phyloP scores from a whole-genome alignment of 345 rosid genomes.

The Arabidopsis thaliana region TAIR10.1 NC_003076.8:5701001-5701500 shows the following conservation, averaged over 20 bases:
- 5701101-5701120: neutral
- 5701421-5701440: no score
- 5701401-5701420: no score
- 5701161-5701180: no score
- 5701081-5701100: slow-evolving; percentile 24
- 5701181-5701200: neutral
- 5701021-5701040: neutral
- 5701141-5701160: no score
- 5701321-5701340: slow-evolving; percentile 33
- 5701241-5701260: neutral
- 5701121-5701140: neutral
- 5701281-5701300: slow-evolving; percentile 35
- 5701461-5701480: no score
- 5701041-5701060: neutral
- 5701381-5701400: no score
- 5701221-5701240: no score
- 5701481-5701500: no score
- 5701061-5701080: neutral
- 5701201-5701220: no score
- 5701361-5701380: no score
- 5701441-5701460: no score
- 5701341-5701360: no score
- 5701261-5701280: slow-evolving; percentile 33
- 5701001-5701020: slow-evolving; percentile 44
- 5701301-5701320: slow-evolving; percentile 34